Evolutionary conservation across 257 asterid genomes (phyloP), one percentile per base, ranked within the genome.

Genomic region (Coffea eugenioides): DNA sequence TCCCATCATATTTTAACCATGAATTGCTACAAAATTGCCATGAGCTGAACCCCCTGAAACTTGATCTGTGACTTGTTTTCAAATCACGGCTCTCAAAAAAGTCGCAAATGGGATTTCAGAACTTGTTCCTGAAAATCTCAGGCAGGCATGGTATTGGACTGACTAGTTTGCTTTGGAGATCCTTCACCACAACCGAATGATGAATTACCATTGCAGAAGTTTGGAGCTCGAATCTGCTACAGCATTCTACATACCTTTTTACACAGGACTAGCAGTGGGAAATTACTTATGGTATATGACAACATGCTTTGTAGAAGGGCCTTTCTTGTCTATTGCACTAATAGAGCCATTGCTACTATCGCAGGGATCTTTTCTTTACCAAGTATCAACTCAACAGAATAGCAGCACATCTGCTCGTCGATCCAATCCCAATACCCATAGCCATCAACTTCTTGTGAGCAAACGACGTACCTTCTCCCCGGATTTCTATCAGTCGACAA

Each of bases 261-360:
- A 93, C 86, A 84, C 90, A 14, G 96, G 97, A 0, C 94, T 93
- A 46, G 94, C 98, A 0, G 86, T 93, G 59, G 98, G 94, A 36
- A 81, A 74, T 70, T 80, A 83, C 3, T 78, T 93, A 2, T 93
- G 88, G 88, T 68, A 74, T 48, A 86, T 27, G 27, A 27, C 27
- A 27, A 27, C 0, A 27, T 27, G 27, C 27, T 27, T 27, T 27
- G 27, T 27, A 27, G 27, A 27, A 27, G 27, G 27, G 27, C 27
- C 27, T 27, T 27, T 27, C 27, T 27, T 27, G 27, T 27, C 27
- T 27, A 27, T 27, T 27, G 27, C 27, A 27, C 27, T 27, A 27
- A 27, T 27, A 27, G 27, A 27, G 27, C 27, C 27, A 27, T 27
- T 27, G 27, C 27, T 27, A 27, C 27, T 27, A 27, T 27, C 27